Base-by-base conservation (phyloP, 192 early-diverging fungal species). In the Lobosporangium transversale region DNA sequence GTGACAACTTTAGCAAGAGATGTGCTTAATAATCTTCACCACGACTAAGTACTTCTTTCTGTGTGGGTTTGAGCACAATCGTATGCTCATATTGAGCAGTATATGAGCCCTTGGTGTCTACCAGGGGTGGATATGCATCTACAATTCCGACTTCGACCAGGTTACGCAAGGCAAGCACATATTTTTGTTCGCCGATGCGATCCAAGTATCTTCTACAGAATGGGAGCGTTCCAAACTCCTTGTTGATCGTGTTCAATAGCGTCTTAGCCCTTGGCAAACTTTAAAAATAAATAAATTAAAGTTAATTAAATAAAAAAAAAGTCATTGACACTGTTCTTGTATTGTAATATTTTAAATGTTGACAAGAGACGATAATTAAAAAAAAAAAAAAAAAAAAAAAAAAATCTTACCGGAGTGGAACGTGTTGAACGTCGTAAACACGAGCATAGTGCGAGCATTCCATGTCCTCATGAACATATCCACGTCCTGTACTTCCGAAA, bases 31-130 rank as follows among this genome's bases (percentile, higher is more conserved):
- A 82, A 55, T 82, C 80, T 30, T 79, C 75, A 11, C 80, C 80
- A 58, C 80, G 68, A 74, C 68, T 73, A 29, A 82, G 62, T 35
- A 82, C 91, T 74, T 97, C 95, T 79, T 98, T 98, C 56, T 87
- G 83, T 10, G 91, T 96, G 1, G 96, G 97, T 51, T 92, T 85
- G 53, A 99, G 79, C 21, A 99, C 74, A 44, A 99, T 76, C 7
- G 97, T 97, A 76, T 99, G 97, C 75, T 99, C 97, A 69, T 87
- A 96, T 83, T 99, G 97, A 3, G 97, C 97, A 3, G 97, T 98
- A 80, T 91, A 98, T 54, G 82, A 89, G 5, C 97, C 96, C 67
- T 87, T 83, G 51, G 87, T 81, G 60, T 99, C 97, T 30, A 81
- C 81, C 29, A 99, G 82, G 45, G 97, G 97, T 51, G 96, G 97